Conservation (phyloP, 441 rosid genomes). For the Eruca vesicaria region DNA sequence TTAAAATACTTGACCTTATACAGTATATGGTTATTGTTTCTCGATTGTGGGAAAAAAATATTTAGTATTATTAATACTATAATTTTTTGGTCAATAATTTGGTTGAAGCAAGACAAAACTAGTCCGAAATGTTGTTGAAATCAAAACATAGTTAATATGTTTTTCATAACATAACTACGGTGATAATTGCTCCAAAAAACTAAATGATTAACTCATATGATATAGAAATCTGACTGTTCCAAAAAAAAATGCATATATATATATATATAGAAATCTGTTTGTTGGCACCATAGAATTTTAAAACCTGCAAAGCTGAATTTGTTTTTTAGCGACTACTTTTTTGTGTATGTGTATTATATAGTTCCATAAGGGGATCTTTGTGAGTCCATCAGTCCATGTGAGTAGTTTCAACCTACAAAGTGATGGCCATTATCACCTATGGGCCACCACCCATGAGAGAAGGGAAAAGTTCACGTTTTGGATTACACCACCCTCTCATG, state of each 20-base stretch:
- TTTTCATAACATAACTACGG: neutral
- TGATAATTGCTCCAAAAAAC: no score
- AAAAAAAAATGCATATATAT: no score
- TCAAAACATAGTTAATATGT: neutral
- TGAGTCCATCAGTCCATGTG: conserved; percentile 6
- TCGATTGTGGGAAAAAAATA: neutral
- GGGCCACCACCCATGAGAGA: conserved; percentile 28
- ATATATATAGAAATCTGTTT: no score
- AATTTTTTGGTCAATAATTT: no score
- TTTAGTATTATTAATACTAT: no score
- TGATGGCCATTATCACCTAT: conserved; percentile 16
- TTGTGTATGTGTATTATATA: neutral
- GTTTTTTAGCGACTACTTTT: neutral
- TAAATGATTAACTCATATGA: no score
- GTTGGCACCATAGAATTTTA: no score
- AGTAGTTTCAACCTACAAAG: conserved; percentile 11
- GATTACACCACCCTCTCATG: neutral
- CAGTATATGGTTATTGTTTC: neutral
- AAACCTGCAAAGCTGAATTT: neutral
- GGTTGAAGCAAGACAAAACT: neutral
- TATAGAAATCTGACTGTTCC: no score
- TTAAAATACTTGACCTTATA: neutral
- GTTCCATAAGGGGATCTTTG: neutral
- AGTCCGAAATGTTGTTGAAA: neutral
- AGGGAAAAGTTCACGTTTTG: conserved; percentile 19